Percentiles rank a stretch among this genome's conserved stretches.
These are phyloP conservation scores for Datisca glomerata DNA, from an alignment of 306 rosid species.

Conservation along the genomic window DNA sequence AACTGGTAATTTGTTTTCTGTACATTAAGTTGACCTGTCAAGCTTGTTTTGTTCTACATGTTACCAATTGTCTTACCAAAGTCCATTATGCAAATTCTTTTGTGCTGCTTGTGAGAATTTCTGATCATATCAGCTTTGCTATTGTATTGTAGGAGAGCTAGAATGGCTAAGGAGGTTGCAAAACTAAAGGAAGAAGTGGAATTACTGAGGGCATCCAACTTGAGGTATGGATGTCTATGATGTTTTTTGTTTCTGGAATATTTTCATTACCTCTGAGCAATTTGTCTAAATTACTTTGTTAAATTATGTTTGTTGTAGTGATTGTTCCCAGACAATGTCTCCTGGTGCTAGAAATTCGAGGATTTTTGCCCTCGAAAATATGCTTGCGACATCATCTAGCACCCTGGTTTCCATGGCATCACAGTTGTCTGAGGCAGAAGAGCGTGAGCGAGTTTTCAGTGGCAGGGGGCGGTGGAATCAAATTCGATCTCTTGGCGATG, in stretches of 20 bases:
- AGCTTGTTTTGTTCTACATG: too few relatives aligned
- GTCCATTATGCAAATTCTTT: too few relatives aligned
- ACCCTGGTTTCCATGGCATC: conserved; percentile 87
- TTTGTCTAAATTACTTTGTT: not conserved
- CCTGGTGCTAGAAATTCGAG: conserved; percentile 95
- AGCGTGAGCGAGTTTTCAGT: conserved; percentile 70
- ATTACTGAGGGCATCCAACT: conserved; percentile 12
- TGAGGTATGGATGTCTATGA: conserved; percentile 16
- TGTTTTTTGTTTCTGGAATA: not conserved
- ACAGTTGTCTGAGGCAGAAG: conserved; percentile 93
- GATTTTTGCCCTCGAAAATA: conserved; percentile 79
- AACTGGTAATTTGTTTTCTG: too few relatives aligned
- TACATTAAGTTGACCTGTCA: too few relatives aligned
- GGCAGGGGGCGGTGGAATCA: conserved; percentile 98
- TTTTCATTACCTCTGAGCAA: not conserved
- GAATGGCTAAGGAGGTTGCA: conserved; percentile 43
- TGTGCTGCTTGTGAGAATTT: too few relatives aligned
- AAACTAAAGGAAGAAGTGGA: conserved; percentile 35
- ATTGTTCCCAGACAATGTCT: conserved; percentile 46
- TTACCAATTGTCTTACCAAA: too few relatives aligned
- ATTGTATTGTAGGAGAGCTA: conserved; percentile 33
- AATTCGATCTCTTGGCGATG: conserved; percentile 80
- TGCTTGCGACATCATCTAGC: conserved; percentile 76
- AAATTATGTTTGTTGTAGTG: conserved; percentile 24
- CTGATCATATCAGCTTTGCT: too few relatives aligned